Evolutionary conservation across 208 protist species (phyloP).

Genomic region (Vickermania spadyakhi): DNA sequence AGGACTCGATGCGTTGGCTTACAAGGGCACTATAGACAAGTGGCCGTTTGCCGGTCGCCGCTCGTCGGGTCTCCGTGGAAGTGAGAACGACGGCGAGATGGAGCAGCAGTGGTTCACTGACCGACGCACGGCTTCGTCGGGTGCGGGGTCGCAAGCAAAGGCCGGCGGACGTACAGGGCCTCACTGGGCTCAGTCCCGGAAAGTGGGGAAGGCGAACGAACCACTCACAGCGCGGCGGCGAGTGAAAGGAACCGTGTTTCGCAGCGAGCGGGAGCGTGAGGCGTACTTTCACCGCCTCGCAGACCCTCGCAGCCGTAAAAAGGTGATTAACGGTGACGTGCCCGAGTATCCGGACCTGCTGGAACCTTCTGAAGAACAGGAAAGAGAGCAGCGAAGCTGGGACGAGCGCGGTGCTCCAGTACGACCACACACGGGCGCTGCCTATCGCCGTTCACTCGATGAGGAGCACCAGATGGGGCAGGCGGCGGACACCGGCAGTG

Average conservation of each 20-base stretch:
- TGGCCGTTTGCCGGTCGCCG: constrained; percentile 2
- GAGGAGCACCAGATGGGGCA: too few species aligned
- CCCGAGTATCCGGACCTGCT: too few species aligned
- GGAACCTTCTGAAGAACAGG: neutral
- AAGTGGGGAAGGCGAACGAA: neutral
- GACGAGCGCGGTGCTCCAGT: too few species aligned
- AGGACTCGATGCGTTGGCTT: constrained; percentile 56
- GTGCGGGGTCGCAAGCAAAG: neutral
- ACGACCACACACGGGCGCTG: too few species aligned
- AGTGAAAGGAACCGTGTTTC: constrained; percentile 1
- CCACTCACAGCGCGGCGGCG: neutral
- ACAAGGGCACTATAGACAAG: constrained; percentile 27
- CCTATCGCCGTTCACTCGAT: too few species aligned
- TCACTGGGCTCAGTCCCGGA: neutral
- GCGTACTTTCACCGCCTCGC: constrained; percentile 30
- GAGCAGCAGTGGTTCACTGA: neutral
- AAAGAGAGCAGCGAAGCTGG: neutral
- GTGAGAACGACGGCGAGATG: too few species aligned
- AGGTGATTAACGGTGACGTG: neutral
- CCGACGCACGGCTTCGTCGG: neutral
- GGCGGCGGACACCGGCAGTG: neutral
- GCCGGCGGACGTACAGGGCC: neutral
- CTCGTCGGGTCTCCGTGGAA: too few species aligned
- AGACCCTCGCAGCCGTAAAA: constrained; percentile 14
- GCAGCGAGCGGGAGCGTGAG: constrained; percentile 16